Evolutionary conservation across 345 rosid species (phyloP), one percentile per base, ranked within the genome.

Genomic region (Heritiera littoralis): DNA sequence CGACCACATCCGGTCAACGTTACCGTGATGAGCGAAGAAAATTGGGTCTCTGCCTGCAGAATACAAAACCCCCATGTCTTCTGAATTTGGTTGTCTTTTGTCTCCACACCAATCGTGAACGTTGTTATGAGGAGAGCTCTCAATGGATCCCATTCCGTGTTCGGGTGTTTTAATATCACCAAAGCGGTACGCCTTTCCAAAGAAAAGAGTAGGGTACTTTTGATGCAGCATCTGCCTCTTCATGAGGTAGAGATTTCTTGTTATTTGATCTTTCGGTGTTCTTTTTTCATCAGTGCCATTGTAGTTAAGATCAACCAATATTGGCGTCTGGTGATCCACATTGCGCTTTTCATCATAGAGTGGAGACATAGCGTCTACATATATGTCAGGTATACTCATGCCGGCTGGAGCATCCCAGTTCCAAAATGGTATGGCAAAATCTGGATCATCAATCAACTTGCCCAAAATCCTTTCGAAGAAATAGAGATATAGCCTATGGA

Each of bases 41-140:
- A 90, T 66, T 0, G 94, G 94, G 63, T 90, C 94, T 66, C 90
- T 85, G 0, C 63, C 94, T 0, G 92, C 89, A 0, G 94, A 87
- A 80, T 89, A 87, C 81, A 90, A 85, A 38, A 76, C 86, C 3
- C 94, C 94, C 94, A 90, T 89, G 86, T 90, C 48, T 70, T 89
- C 94, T 0, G 54, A 1, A 77, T 89, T 77, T 3, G 89, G 85
- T 23, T 86, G 89, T 0, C 59, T 86, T 30, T 35, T 38, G 58
- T 88, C 94, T 0, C 94, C 92, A 35, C 83, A 61, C 94, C 92
- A 89, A 15, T 38, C 0, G 48, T 90, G 94, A 68, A 90, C 69
- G 0, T 83, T 64, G 4, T 84, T 86, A 15, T 90, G 92, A 4
- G 94, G 92, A 5, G 40, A 64, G 61, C 74, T 81, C 89, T 90